Evolutionary conservation across 2,329 filamentous ascomycete species (phyloP), one percentile per base, ranked within the genome.

Genomic region (Rasamsonia emersonii): DNA sequence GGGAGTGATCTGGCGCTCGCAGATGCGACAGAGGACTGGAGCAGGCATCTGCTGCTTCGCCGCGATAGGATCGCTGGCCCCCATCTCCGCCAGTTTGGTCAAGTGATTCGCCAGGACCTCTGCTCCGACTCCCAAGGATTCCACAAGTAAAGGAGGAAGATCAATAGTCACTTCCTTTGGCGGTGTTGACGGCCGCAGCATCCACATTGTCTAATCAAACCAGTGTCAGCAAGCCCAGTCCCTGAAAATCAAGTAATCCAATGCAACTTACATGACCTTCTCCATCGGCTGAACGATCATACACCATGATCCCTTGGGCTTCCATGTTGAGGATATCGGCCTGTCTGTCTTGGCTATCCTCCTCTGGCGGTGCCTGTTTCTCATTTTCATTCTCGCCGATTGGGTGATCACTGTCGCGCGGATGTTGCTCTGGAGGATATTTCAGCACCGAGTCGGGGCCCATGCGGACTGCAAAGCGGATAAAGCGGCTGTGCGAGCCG

Each of bases 271-370:
- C 86, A 69, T 96, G 89, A 51, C 85, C 91, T 55, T 91, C 84
- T 35, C 79, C 82, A 31, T 86, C 86, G 21, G 86, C 84, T 9
- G 82, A 75, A 40, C 82, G 78, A 56, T 96, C 88, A 55, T 94
- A 96, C 5, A 96, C 86, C 82, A 96, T 93, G 52, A 98, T 98
- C 14, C 91, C 91, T 61, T 98, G 91, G 5, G 85, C 93, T 62
- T 98, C 93, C 38, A 98, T 73, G 40, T 86, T 81, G 38, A 94
- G 70, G 23, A 76, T 69, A 35, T 70, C 46, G 25, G 59, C 59
- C 17, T 55, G 49, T 28, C 64, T 58, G 37, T 59, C 52, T 9
- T 64, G 46, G 5, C 32, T 47, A 18, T 47, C 42, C 36, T 47
- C 53, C 33, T 46, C 33, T 19, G 42, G 35, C 28, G 24, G 26